Base-by-base conservation (phyloP, 805 yeast species). In the Wickerhamiella slavikovae region DNA sequence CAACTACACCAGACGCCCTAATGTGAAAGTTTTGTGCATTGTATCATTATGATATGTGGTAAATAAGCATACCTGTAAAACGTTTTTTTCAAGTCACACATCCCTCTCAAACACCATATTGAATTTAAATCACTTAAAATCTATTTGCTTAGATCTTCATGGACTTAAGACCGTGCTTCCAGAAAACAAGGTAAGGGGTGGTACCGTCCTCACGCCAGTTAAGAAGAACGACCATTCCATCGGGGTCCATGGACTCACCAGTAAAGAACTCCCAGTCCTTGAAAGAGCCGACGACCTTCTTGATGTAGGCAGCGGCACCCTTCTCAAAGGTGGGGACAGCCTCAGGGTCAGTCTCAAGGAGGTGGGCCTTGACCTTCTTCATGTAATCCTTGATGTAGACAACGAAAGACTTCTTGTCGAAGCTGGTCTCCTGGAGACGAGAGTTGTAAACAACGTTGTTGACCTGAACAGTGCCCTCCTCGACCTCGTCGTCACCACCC, bases 221-320 rank as follows among this genome's bases (percentile, higher is more conserved):
- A 63, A 89, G 77, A 60, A 89, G 71, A 47, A 82, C 80, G 55
- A 89, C 64, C 98, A 89, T 89, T 48, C 75, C 98, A 63, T 89
- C 98, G 60, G 98, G 98, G 72, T 89, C 95, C 98, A 89, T 89
- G 56, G 93, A 77, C 68, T 85, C 96, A 69, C 98, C 96, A 47
- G 94, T 85, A 83, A 63, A 89, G 71, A 89, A 89, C 57, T 89
- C 98, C 92, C 91, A 89, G 72, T 89, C 98, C 57, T 75, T 76
- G 89, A 89, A 89, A 61, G 83, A 75, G 52, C 72, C 76, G 51
- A 89, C 60, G 45, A 89, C 75, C 71, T 89, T 89, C 79, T 89
- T 89, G 62, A 78, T 91, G 71, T 83, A 89, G 48, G 78, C 62
- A 48, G 72, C 68, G 49, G 98, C 98, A 59, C 96, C 96, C 70